These are phyloP conservation scores for Fusarium globosum DNA, from an alignment of 2,329 filamentous ascomycete genomes.

Conservation along the genomic window DNA sequence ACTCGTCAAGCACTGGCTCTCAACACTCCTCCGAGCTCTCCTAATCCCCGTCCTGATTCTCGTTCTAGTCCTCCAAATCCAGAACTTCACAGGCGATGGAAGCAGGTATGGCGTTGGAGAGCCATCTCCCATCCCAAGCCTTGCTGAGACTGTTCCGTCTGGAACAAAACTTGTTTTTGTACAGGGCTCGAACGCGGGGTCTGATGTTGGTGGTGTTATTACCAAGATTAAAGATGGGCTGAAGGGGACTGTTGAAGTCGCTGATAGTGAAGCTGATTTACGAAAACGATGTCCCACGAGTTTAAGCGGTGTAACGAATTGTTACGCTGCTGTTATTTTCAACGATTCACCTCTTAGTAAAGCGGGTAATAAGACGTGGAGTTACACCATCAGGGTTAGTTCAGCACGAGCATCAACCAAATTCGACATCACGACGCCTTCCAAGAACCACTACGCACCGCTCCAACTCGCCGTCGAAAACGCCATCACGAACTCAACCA, in stretches of 20 bases:
- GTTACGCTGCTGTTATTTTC: conserved; percentile 10
- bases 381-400: neutral
- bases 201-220: neutral
- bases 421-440: neutral
- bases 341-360: neutral
- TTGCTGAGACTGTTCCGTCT: neutral
- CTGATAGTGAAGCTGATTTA: neutral
- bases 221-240: neutral
- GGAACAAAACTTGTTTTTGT: neutral
- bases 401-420: neutral
- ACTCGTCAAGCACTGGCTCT: conserved; percentile 4
- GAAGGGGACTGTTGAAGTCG: neutral
- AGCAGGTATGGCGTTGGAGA: conserved; percentile 15
- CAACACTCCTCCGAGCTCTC: conserved; percentile 2
- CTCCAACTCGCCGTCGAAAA: conserved; percentile 5
- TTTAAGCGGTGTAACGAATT: neutral
- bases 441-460: neutral
- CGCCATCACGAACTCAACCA: neutral
- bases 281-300: neutral
- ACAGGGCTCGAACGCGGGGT: neutral
- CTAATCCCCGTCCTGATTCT: conserved; percentile 7
- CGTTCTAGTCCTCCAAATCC: conserved; percentile 6
- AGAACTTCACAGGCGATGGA: conserved; percentile 11
- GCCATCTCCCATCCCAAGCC: neutral
- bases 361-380: neutral